Percentiles rank a stretch among this genome's conserved stretches.
Evolutionary conservation across 2,329 filamentous ascomycete genomes (phyloP).

Genomic region (Fusarium poae): DNA sequence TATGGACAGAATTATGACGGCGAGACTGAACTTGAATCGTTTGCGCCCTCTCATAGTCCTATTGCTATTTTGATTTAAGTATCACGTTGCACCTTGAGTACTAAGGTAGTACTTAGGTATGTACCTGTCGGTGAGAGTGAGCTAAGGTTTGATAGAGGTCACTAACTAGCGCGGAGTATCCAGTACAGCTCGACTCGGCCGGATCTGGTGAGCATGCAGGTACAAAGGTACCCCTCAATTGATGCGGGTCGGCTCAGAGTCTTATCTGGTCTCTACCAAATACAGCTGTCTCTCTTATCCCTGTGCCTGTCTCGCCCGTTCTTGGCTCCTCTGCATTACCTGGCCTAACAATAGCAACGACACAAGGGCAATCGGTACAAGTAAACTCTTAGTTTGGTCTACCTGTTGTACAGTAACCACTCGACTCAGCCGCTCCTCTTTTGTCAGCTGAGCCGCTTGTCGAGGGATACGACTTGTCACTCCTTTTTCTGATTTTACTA

Average conservation of each 20-base stretch:
- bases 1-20: not conserved
- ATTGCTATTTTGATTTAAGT: not conserved
- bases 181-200: constrained; percentile 9
- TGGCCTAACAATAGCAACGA: constrained; percentile 31
- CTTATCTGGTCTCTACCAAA: constrained; percentile 9
- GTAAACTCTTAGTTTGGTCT: not conserved
- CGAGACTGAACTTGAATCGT: not conserved
- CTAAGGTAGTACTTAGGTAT: too few relatives aligned
- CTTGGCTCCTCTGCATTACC: constrained; percentile 36
- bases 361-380: constrained; percentile 1
- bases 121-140: not conserved
- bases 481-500: constrained; percentile 21
- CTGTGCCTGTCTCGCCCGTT: not conserved
- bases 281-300: not conserved
- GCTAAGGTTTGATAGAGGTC: constrained; percentile 11
- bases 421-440: constrained; percentile 21
- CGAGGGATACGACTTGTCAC: constrained; percentile 27
- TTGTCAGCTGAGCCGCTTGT: constrained; percentile 35
- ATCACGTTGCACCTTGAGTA: not conserved
- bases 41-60: not conserved
- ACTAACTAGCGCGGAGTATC: constrained; percentile 24
- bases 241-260: constrained; percentile 5
- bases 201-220: constrained; percentile 10
- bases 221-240: constrained; percentile 25
- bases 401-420: constrained; percentile 4